A percentile compares a stretch with the other conserved stretches of the same genome.
Conservation (phyloP, 164 flowering plant species). For the Tetracentron sinense region DNA sequence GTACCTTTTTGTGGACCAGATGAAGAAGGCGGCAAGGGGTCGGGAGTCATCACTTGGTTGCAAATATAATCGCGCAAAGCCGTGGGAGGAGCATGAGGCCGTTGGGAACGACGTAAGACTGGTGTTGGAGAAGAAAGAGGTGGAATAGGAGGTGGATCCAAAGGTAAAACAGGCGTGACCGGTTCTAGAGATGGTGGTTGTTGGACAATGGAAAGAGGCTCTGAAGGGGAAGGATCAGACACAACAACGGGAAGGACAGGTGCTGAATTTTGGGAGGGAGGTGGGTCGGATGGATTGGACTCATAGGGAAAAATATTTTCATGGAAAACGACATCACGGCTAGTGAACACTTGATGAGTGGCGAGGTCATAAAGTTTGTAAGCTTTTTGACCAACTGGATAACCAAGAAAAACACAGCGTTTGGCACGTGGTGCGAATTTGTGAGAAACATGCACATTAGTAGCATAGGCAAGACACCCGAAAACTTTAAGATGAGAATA, state of each 20-base stretch:
- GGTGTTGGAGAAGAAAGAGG: background rate
- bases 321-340: too few species aligned
- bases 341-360: too few species aligned
- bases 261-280: background rate
- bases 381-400: too few species aligned
- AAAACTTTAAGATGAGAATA: too few species aligned
- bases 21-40: background rate
- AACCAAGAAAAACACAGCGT: too few species aligned
- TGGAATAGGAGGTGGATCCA: too few species aligned
- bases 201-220: background rate
- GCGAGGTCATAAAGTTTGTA: too few species aligned
- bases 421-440: too few species aligned
- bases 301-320: too few species aligned
- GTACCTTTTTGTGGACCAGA: background rate
- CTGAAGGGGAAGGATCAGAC: background rate
- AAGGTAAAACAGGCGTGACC: background rate
- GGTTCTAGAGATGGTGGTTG: background rate
- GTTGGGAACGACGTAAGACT: background rate
- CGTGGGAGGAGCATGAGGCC: background rate
- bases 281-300: too few species aligned
- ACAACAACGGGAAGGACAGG: background rate
- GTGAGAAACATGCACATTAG: too few species aligned
- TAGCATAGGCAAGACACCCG: too few species aligned
- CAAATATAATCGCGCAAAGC: background rate
- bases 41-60: conserved; percentile 1